Evolutionary conservation across 176 grass and related monocot species (phyloP).

Genomic region (Calamus simplicifolius): DNA sequence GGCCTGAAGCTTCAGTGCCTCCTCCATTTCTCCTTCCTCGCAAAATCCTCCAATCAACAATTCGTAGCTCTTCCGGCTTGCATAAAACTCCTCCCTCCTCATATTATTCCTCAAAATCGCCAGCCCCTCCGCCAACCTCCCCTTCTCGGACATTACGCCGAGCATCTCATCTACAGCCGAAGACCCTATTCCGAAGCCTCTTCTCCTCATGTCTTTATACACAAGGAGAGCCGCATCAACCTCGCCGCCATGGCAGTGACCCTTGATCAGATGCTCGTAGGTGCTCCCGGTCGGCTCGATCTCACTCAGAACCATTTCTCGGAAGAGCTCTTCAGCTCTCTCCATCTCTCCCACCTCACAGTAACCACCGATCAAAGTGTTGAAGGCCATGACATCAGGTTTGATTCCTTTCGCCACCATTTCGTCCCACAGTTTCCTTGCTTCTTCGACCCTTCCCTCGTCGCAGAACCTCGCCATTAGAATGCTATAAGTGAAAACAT

Average conservation of each 20-base stretch:
- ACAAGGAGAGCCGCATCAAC: constrained; percentile 39
- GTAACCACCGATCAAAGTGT: constrained; percentile 48
- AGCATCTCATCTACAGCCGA: constrained; percentile 38
- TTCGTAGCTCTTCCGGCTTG: constrained; percentile 33
- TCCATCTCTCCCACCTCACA: constrained; percentile 25
- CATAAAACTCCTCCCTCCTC: constrained; percentile 42
- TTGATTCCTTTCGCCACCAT: constrained; percentile 32
- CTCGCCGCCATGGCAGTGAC: constrained; percentile 28
- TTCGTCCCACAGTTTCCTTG: constrained; percentile 28
- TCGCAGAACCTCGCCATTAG: constrained; percentile 34
- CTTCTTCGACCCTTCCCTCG: constrained; percentile 13
- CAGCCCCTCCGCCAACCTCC: constrained; percentile 29
- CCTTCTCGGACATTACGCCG: constrained; percentile 31
- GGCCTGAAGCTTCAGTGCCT: constrained; percentile 55
- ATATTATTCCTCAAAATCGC: constrained; percentile 44
- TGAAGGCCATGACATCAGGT: constrained; percentile 36
- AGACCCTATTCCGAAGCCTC: constrained; percentile 31
- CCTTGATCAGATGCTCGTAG: too few species aligned
- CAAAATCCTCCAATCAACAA: constrained; percentile 34
- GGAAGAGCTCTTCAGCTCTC: constrained; percentile 48
- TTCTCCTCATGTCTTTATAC: constrained; percentile 43
- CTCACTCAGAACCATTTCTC: constrained; percentile 33
- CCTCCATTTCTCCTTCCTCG: constrained; percentile 35
- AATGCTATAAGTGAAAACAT: constrained; percentile 35
- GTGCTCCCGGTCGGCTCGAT: constrained; percentile 37